phyloP scores from a whole-genome alignment of 129 eudicot genomes.

The Ambrosia trifida region DNA sequence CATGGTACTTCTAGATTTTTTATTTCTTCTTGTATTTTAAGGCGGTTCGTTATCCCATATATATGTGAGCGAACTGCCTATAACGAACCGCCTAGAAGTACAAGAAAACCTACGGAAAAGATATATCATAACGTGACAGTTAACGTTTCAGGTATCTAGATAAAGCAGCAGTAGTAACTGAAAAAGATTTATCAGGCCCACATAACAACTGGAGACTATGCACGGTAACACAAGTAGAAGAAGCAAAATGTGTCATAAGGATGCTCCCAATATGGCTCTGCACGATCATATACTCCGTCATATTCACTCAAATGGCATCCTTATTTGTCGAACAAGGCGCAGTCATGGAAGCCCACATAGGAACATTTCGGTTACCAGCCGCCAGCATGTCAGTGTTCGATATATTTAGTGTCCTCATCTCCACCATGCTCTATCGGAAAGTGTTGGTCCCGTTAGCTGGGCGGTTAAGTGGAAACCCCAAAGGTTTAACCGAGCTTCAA shows the following conservation, averaged over 20 bases:
- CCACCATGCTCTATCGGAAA: constrained; percentile 52
- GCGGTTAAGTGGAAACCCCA: constrained; percentile 55
- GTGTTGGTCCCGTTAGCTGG: constrained; percentile 60
- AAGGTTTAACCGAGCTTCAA: constrained; percentile 72
- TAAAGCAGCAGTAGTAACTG: constrained; percentile 63
- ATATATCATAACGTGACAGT: not conserved
- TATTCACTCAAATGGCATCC: constrained; percentile 89
- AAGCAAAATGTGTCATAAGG: constrained; percentile 75
- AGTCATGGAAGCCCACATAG: constrained; percentile 47
- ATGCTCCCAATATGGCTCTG: constrained; percentile 91
- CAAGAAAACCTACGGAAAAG: no score
- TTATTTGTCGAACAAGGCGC: constrained; percentile 84
- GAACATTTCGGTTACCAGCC: constrained; percentile 58
- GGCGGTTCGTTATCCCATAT: no score
- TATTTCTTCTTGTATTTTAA: no score
- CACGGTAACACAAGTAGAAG: constrained; percentile 84
- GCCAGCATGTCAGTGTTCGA: constrained; percentile 88
- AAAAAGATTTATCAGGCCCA: constrained; percentile 29
- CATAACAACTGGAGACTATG: constrained; percentile 63
- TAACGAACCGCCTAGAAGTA: no score
- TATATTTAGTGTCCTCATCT: constrained; percentile 63
- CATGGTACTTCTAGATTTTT: no score
- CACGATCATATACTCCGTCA: constrained; percentile 76
- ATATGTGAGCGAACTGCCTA: no score
- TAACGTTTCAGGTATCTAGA: constrained; percentile 52